A percentile compares a stretch with the other conserved stretches of the same genome.
phyloP scores from a whole-genome alignment of 2,329 filamentous ascomycete species.

The Tolypocladium ophioglossoides region DNA sequence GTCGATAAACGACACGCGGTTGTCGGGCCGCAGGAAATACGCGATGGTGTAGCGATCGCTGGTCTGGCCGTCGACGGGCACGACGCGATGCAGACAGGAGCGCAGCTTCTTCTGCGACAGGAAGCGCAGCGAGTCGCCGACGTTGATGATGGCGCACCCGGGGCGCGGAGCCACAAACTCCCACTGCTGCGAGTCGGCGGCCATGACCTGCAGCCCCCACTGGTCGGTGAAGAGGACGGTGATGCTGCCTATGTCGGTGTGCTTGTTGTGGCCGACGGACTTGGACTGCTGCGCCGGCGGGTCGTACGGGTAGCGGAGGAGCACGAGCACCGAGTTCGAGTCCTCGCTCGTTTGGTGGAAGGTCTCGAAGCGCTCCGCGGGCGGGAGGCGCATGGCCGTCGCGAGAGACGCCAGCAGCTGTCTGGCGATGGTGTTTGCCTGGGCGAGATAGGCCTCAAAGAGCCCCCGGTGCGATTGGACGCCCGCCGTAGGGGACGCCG shows the following conservation, averaged over 20 bases:
- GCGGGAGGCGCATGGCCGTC: too few species aligned
- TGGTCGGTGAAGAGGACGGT: constrained; percentile 42
- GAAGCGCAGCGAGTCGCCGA: constrained; percentile 6
- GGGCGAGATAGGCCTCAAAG: too few species aligned
- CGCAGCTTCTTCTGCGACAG: constrained; percentile 3
- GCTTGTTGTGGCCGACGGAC: constrained; percentile 37
- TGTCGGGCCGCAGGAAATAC: constrained; percentile 3
- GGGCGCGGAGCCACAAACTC: constrained; percentile 3
- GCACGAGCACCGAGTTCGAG: too few species aligned
- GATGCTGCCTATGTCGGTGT: constrained; percentile 43
- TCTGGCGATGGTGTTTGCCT: too few species aligned
- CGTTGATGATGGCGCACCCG: constrained; percentile 5
- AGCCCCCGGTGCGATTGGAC: too few species aligned
- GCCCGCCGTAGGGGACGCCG: too few species aligned
- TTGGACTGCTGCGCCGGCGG: too few species aligned
- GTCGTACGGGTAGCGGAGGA: too few species aligned
- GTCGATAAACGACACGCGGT: constrained; percentile 2
- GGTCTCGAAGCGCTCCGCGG: too few species aligned
- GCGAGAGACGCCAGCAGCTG: too few species aligned
- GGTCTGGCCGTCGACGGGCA: background rate
- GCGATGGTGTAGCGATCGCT: constrained; percentile 4
- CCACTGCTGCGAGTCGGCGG: constrained; percentile 19
- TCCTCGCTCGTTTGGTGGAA: too few species aligned
- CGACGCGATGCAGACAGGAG: constrained; percentile 5
- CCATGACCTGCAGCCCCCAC: constrained; percentile 43